Base-by-base conservation (phyloP, 371 early-diverging fungal species). In the Vairimorpha necatrix region DNA sequence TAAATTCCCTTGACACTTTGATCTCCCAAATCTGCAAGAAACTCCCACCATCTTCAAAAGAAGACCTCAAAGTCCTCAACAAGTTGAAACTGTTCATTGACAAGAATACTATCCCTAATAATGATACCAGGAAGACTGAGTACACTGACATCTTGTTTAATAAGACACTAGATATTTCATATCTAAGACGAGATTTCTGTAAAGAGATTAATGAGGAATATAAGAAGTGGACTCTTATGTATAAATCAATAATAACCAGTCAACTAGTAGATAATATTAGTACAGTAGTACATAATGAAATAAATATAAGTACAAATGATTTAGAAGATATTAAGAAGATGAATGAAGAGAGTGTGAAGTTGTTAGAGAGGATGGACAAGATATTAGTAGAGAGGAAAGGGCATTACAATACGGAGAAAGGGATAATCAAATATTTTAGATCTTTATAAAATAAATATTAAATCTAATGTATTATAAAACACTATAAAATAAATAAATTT, bases 161-260 rank as follows among this genome's bases (percentile, higher is more conserved):
- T 47, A 71, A 61, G 34, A 26, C 54, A 38, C n/a, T 61, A n/a
- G 58, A 58, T 46, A 36, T 71, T 46, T 58, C 71, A 20, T 46
- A 60, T 56, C 3, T 61, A 24, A 71, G 71, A 71, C 58, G n/a
- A n/a, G 71, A 71, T 30, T 14, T 61, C 0, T 61, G 61, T 39
- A 22, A 53, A 36, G 61, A 71, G n/a, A 47, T 61, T 46, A 18
- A 13, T 0, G 28, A 61, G 6, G 61, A 61, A 33, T 71, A 60
- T 42, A 46, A 61, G 3, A 33, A 58, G 0, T 48, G 62, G 58
- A 61, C 47, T 61, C 9, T 30, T 18, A 11, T 14, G 0, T 14
- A 32, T 20, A 54, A 56, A 9, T 42, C 54, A n/a, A n/a, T 24
- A 18, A 30, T 69, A 56, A 22, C 54, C 18, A 24, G 33, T 0